phyloP scores from a whole-genome alignment of 2,329 filamentous ascomycete species.

The Fusarium devonianum region DNA sequence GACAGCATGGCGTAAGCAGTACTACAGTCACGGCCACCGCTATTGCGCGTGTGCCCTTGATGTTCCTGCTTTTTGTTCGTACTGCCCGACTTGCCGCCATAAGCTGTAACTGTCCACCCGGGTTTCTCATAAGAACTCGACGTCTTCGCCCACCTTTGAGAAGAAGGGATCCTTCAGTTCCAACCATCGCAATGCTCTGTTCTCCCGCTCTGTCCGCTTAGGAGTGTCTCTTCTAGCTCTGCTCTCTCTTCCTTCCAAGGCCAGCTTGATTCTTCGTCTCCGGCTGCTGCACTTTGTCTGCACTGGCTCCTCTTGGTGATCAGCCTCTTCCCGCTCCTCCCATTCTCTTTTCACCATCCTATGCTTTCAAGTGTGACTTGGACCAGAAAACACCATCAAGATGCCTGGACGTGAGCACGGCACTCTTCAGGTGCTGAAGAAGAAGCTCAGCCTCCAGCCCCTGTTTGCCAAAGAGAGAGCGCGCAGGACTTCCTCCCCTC shows the following conservation, averaged over 20 bases:
- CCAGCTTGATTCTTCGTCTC: neutral
- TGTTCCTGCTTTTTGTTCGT: conserved; percentile 3
- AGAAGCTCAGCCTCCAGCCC: conserved; percentile 14
- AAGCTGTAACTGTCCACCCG: neutral
- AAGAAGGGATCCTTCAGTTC: neutral
- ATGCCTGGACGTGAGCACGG: conserved; percentile 9
- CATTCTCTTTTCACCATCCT: too few species aligned
- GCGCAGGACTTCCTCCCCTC: conserved; percentile 7
- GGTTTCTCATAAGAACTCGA: conserved; percentile 13
- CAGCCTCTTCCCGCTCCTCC: neutral
- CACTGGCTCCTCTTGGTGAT: neutral
- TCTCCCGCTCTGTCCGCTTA: conserved; percentile 2
- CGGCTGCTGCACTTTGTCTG: neutral
- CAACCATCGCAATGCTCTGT: conserved; percentile 1
- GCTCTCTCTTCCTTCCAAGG: conserved; percentile 1
- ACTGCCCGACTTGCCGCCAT: neutral
- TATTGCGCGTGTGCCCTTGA: neutral
- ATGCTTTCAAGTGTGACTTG: neutral
- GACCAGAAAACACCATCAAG: conserved; percentile 2
- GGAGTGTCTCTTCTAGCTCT: conserved; percentile 1
- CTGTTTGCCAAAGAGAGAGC: conserved; percentile 11
- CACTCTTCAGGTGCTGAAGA: conserved; percentile 11
- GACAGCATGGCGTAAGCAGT: conserved; percentile 6
- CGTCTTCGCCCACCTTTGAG: neutral
- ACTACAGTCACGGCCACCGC: conserved; percentile 1